phyloP scores from a whole-genome alignment of 1,284 basidiomycete genomes.

The Cutaneotrichosporon sp. region DNA sequence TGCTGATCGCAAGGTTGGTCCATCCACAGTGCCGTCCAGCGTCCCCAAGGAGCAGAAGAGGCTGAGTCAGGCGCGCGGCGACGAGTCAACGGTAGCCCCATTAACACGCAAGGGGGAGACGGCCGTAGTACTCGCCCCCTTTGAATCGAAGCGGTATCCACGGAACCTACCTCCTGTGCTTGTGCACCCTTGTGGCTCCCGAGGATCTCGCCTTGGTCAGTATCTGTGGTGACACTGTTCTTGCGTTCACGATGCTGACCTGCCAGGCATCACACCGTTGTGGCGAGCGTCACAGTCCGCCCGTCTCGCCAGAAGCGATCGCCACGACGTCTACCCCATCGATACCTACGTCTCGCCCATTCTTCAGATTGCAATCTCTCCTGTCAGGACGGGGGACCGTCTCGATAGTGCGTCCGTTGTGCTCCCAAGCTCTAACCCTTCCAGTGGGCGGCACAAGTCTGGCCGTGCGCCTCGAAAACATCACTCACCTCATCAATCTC shows the following conservation, averaged over 20 bases:
- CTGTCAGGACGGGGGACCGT: not conserved
- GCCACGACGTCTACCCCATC: not conserved
- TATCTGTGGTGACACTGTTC: not conserved
- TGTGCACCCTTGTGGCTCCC: not conserved
- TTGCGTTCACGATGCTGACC: not conserved
- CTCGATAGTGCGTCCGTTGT: not conserved
- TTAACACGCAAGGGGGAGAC: not conserved
- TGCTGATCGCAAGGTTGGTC: not conserved
- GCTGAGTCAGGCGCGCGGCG: not conserved
- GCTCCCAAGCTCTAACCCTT: not conserved
- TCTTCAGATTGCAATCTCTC: slow-evolving; percentile 11
- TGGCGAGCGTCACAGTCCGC: not conserved
- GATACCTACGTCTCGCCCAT: not conserved
- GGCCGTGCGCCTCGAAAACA: slow-evolving; percentile 28
- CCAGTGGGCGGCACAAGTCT: slow-evolving; percentile 33
- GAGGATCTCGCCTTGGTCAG: not conserved
- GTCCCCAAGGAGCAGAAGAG: not conserved
- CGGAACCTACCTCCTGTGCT: not conserved
- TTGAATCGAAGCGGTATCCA: not conserved
- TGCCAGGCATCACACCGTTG: not conserved
- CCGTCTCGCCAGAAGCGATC: slow-evolving; percentile 5
- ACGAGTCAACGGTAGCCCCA: not conserved
- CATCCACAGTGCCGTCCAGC: not conserved
- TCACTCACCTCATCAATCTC: slow-evolving; percentile 30
- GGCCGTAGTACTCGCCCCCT: not conserved